These are phyloP conservation scores for Eucommia ulmoides DNA, from an alignment of 257 asterid species.

Conservation along the genomic window DNA sequence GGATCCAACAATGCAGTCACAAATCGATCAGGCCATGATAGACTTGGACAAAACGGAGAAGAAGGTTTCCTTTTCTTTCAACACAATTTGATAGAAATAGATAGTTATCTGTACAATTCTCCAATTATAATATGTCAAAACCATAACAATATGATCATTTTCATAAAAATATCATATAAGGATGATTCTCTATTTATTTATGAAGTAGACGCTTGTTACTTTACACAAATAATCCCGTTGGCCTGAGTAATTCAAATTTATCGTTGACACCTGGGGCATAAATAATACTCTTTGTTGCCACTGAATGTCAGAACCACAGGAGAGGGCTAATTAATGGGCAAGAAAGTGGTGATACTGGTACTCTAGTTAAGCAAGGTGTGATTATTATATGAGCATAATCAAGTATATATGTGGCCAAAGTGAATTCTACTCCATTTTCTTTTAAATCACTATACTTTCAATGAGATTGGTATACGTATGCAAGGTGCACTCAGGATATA, in stretches of 20 bases:
- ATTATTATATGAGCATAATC: no score
- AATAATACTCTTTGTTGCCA: not conserved
- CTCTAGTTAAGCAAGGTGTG: no score
- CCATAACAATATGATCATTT: not conserved
- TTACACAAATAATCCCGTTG: not conserved
- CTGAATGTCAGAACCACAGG: not conserved
- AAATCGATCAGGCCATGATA: slow-evolving; percentile 96
- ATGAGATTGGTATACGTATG: not conserved
- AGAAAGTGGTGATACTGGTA: not conserved
- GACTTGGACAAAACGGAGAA: slow-evolving; percentile 97
- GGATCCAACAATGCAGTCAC: slow-evolving; percentile 97
- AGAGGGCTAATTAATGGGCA: not conserved
- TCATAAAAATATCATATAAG: not conserved
- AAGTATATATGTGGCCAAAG: no score
- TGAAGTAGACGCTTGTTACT: not conserved
- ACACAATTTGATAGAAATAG: not conserved
- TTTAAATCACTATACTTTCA: no score
- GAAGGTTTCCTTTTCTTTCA: slow-evolving; percentile 41
- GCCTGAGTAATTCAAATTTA: not conserved
- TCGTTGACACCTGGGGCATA: not conserved
- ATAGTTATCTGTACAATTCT: not conserved
- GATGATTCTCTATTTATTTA: not conserved
- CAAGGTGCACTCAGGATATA: not conserved
- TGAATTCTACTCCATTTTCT: no score
- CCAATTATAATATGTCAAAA: not conserved